Percentiles rank a stretch among this genome's conserved stretches.
These are phyloP conservation scores for Mycosphaerelloides madeirae DNA, from an alignment of 2,329 filamentous ascomycete species.

Conservation along the genomic window DNA sequence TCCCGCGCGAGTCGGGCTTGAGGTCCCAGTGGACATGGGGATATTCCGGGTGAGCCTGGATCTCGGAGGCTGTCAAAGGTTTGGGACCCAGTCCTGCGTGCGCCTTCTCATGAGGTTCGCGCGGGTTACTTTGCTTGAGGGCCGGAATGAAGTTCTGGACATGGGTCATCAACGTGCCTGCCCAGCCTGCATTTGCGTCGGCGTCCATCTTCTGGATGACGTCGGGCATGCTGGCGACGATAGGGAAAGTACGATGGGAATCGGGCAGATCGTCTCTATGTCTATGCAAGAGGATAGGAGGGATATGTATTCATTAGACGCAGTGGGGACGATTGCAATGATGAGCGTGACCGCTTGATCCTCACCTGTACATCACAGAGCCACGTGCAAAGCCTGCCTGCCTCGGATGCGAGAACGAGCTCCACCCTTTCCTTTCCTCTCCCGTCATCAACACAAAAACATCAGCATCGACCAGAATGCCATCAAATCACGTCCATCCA, in stretches of 20 bases:
- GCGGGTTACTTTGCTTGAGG: constrained; percentile 6
- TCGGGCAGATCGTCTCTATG: too few species aligned
- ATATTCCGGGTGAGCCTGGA: constrained; percentile 62
- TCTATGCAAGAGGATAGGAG: too few species aligned
- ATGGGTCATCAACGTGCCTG: constrained; percentile 1
- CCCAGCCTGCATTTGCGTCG: constrained; percentile 6
- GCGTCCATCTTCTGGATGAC: constrained; percentile 4
- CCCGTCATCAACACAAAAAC: too few species aligned
- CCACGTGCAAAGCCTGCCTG: too few species aligned
- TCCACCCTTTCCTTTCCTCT: too few species aligned
- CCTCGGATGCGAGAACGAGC: too few species aligned
- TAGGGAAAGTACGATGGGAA: neutral
- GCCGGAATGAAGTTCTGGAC: constrained; percentile 2
- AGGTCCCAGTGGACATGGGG: constrained; percentile 64
- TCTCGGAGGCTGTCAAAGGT: constrained; percentile 52
- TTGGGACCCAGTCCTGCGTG: constrained; percentile 15
- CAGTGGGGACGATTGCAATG: too few species aligned
- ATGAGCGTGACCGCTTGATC: too few species aligned
- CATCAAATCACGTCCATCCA: too few species aligned
- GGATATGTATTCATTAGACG: too few species aligned
- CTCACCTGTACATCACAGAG: too few species aligned
- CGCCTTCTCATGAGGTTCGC: constrained; percentile 16
- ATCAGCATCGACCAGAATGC: too few species aligned
- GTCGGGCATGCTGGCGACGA: neutral
- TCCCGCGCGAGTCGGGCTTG: constrained; percentile 59